Conservation (phyloP, 495 filamentous ascomycete species). For the Tirmania nivea region DNA sequence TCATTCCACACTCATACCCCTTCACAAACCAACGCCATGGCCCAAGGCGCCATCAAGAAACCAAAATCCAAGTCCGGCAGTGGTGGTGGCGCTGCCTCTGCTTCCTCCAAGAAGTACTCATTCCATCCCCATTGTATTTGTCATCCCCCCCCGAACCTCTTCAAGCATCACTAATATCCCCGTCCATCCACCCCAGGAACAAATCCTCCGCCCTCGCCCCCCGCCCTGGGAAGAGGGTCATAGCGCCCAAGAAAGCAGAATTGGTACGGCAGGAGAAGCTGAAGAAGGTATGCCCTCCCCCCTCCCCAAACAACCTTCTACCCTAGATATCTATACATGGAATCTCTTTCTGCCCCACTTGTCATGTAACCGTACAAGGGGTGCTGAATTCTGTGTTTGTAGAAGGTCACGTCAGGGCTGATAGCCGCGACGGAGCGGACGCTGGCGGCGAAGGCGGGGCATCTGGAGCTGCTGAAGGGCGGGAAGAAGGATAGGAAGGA, state of each 20-base stretch:
- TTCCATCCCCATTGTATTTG: not conserved
- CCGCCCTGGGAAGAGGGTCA: conserved; percentile 11
- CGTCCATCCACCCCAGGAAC: conserved; percentile 7
- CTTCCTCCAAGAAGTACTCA: not conserved
- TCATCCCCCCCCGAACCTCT: no score
- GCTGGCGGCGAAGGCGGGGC: conserved; percentile 46
- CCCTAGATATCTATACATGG: no score
- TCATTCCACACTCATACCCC: no score
- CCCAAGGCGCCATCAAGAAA: not conserved
- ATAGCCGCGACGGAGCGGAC: conserved; percentile 40
- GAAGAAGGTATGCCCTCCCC: no score
- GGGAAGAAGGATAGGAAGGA: conserved; percentile 17
- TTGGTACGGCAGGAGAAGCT: conserved; percentile 39
- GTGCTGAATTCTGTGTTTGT: conserved; percentile 22
- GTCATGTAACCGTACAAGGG: no score
- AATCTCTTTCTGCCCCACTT: no score
- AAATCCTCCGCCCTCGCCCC: not conserved
- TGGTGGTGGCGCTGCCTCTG: not conserved
- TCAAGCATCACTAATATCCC: conserved; percentile 1
- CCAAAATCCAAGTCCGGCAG: not conserved
- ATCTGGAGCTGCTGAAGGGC: conserved; percentile 42
- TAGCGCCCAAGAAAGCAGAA: conserved; percentile 45
- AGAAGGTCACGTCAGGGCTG: conserved; percentile 47
- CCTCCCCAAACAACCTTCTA: no score
- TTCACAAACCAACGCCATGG: not conserved